Base-by-base conservation (phyloP, 2,329 filamentous ascomycete genomes). In the Whalleya microplaca region DNA sequence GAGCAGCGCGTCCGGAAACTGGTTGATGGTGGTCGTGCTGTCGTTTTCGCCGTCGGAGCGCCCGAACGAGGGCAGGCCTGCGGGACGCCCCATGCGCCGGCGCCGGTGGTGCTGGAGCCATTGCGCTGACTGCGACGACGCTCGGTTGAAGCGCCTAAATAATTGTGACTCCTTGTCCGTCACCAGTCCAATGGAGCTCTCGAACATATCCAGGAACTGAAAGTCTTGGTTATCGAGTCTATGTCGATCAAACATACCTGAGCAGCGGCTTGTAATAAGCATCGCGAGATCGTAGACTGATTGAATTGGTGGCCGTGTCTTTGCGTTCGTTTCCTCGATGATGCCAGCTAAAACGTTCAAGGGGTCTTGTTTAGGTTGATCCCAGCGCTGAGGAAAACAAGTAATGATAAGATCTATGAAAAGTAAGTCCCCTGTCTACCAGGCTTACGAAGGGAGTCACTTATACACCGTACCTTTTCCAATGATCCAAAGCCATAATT, bases 201-300 rank as follows among this genome's bases (percentile, higher is more conserved):
- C 85, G 58, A 89, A 89, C 82, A 88, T 88, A 59, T 88, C 85
- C 1, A 88, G 67, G 50, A 89, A 88, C 57, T 86, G 83, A 48
- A 84, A 86, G 27, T 85, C 78, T 53, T 85, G 83, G 59, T 86
- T 80, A 20, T 80, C 80, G 47, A 83, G 73, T 2, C 79, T 78
- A 57, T 85, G 81, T 6, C 83, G 77, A 63, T 87, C 84, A 62
- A 87, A 88, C 32, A 84, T 78, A 3, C 83, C 84, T 7, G 78
- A 82, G 69, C 85, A 85, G 42, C 85, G 76, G 56, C 79, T 78
- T 2, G 84, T 84, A 58, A 89, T 87, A 8, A 86, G 75, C 65
- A 83, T 81, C 1, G 84, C 84, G 14, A 89, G 75, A 54, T 88
- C 85, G 61, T 87, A 85, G 1, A 87, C 82, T 2, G 80, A 85